Evolutionary conservation across 768 basidiomycete species (phyloP).

Genomic region (Lentinula lateritia): DNA sequence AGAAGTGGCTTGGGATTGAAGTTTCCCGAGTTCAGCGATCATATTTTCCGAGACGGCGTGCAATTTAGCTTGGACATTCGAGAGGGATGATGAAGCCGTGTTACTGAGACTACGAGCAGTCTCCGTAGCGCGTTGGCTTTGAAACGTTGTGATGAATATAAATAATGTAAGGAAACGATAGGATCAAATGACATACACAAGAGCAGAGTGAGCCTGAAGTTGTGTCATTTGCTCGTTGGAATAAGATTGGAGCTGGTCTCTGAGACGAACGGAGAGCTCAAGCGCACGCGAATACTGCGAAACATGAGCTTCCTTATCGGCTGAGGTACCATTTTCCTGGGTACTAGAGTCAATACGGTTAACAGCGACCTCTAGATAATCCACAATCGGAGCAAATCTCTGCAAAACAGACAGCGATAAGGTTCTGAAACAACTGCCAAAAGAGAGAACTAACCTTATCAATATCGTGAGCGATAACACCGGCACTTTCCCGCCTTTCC

Average conservation of each 20-base stretch:
- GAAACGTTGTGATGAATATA: not conserved
- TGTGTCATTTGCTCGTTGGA: conserved; percentile 70
- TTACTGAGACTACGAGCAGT: conserved; percentile 60
- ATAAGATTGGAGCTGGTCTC: conserved; percentile 57
- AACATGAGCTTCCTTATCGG: conserved; percentile 43
- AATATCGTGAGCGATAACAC: conserved; percentile 62
- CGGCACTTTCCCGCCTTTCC: conserved; percentile 30
- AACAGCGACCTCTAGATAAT: conserved; percentile 61
- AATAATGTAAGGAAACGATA: no score
- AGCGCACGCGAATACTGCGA: conserved; percentile 78
- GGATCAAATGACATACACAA: conserved; percentile 43
- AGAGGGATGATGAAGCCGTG: conserved; percentile 52
- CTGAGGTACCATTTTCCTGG: conserved; percentile 40
- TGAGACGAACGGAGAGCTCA: conserved; percentile 57
- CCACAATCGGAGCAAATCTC: conserved; percentile 71
- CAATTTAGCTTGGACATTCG: conserved; percentile 50
- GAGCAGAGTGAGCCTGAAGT: conserved; percentile 56
- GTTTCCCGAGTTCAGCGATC: conserved; percentile 59
- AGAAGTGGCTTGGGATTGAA: conserved; percentile 53
- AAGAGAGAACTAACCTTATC: conserved; percentile 49
- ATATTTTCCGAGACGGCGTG: conserved; percentile 60
- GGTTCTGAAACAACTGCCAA: conserved; percentile 54
- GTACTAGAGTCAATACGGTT: conserved; percentile 29
- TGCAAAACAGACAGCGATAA: conserved; percentile 22
- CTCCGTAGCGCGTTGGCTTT: conserved; percentile 64